Evolutionary conservation across 139 green algal genomes (phyloP).

Genomic region (Raphidocelis subcapitata): DNA sequence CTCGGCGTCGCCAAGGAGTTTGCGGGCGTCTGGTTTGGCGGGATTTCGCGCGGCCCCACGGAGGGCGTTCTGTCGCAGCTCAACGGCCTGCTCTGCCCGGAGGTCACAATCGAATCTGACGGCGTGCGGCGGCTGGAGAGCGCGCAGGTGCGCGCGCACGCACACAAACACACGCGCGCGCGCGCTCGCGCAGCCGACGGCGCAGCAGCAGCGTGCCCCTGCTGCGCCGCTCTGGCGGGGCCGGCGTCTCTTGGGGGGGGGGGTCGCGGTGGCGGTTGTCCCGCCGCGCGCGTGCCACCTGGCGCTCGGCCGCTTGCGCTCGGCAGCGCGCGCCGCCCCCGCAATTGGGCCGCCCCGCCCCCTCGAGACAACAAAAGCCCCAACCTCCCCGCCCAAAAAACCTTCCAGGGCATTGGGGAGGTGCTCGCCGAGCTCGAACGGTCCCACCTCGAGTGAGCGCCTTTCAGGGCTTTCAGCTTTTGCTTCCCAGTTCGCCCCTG

Average conservation of each 20-base stretch:
- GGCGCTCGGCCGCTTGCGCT: not conserved
- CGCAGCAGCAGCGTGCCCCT: not conserved
- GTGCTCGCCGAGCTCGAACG: conserved; percentile 28
- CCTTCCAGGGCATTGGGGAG: conserved; percentile 14
- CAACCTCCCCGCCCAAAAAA: not conserved
- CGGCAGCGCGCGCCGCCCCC: too few species aligned
- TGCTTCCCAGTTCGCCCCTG: too few species aligned
- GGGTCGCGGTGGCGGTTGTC: not conserved
- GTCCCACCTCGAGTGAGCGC: conserved; percentile 20
- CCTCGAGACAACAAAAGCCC: too few species aligned
- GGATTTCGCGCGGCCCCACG: conserved; percentile 16
- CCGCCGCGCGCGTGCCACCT: not conserved
- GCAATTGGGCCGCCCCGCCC: too few species aligned
- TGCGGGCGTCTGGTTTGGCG: conserved; percentile 19
- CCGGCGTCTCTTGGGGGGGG: too few species aligned
- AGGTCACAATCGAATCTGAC: conserved; percentile 8
- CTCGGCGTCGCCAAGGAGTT: conserved; percentile 17
- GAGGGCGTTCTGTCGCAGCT: conserved; percentile 9
- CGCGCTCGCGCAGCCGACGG: not conserved
- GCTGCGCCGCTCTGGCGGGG: not conserved
- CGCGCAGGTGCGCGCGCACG: conserved; percentile 2
- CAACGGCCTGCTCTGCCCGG: not conserved
- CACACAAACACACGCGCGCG: not conserved
- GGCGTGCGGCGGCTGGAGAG: conserved; percentile 7
- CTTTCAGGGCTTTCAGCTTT: too few species aligned